Conservation (phyloP, 2,329 filamentous ascomycete genomes). For the Fusarium kyushuense region DNA sequence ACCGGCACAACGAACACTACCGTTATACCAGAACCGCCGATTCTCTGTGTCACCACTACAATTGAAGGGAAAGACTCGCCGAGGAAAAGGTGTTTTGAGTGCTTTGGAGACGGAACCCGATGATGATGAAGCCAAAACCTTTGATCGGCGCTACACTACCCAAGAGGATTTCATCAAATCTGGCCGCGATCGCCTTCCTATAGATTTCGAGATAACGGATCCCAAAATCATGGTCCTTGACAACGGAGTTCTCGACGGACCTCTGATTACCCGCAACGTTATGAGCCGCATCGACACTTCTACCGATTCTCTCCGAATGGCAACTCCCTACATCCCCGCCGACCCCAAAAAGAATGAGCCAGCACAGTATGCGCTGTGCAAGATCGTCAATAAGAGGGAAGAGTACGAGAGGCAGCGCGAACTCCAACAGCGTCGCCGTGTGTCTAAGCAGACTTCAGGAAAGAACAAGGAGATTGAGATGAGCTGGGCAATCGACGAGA, state of each 20-base stretch:
- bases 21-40: constrained; percentile 29
- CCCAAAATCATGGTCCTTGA: constrained; percentile 58
- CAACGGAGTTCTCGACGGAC: constrained; percentile 55
- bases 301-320: constrained; percentile 57
- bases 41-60: constrained; percentile 28
- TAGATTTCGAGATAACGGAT: constrained; percentile 60
- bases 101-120: background rate
- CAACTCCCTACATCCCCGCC: constrained; percentile 54
- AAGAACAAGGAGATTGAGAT: constrained; percentile 84
- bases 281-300: constrained; percentile 55
- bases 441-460: constrained; percentile 55
- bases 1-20: constrained; percentile 6
- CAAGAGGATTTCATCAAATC: constrained; percentile 50
- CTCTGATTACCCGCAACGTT: constrained; percentile 55
- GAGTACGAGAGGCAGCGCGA: constrained; percentile 59
- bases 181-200: constrained; percentile 55
- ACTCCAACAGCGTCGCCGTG: constrained; percentile 59
- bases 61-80: constrained; percentile 10
- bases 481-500: constrained; percentile 84
- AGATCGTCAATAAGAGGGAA: constrained; percentile 71
- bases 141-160: constrained; percentile 55
- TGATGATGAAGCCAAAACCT: constrained; percentile 39
- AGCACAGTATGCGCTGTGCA: constrained; percentile 71
- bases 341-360: constrained; percentile 43
- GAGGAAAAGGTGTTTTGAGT: background rate